Evolutionary conservation across 805 yeast genomes (phyloP).

Genomic region (Myxozyma mucilagina): DNA sequence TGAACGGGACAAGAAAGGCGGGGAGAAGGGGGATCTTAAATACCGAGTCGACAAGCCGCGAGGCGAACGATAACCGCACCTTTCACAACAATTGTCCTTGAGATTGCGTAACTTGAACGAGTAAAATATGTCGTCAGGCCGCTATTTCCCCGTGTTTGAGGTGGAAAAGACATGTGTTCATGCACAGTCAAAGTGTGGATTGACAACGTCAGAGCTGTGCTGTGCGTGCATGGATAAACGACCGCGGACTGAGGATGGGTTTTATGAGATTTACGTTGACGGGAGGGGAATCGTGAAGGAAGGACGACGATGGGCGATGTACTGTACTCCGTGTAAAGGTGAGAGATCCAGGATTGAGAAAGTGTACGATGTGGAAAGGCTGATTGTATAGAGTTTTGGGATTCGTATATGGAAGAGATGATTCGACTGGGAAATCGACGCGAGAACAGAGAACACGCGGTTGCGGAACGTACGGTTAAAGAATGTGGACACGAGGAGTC

Average conservation of each 20-base stretch:
- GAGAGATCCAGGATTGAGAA: neutral
- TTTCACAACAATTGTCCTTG: no score
- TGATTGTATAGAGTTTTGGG: conserved; percentile 1
- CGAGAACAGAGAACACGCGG: neutral
- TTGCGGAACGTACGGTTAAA: neutral
- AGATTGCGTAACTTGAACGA: no score
- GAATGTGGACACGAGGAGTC: conserved; percentile 13
- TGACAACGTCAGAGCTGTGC: conserved; percentile 4
- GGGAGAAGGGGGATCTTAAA: neutral
- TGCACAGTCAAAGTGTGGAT: conserved; percentile 5
- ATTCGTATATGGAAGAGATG: neutral
- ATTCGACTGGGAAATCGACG: neutral
- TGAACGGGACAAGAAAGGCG: no score
- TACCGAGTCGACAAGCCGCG: neutral
- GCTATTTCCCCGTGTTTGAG: conserved; percentile 6
- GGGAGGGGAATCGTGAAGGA: conserved; percentile 26
- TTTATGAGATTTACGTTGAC: conserved; percentile 24
- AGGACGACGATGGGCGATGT: conserved; percentile 23
- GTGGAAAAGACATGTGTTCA: conserved; percentile 14
- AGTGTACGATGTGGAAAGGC: neutral
- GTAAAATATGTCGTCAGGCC: neutral
- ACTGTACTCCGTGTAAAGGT: conserved; percentile 26
- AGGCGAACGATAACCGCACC: neutral
- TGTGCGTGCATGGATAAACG: conserved; percentile 21
- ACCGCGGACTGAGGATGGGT: neutral